phyloP scores from a whole-genome alignment of 2,329 filamentous ascomycete genomes.

The Annulohypoxylon truncatum region DNA sequence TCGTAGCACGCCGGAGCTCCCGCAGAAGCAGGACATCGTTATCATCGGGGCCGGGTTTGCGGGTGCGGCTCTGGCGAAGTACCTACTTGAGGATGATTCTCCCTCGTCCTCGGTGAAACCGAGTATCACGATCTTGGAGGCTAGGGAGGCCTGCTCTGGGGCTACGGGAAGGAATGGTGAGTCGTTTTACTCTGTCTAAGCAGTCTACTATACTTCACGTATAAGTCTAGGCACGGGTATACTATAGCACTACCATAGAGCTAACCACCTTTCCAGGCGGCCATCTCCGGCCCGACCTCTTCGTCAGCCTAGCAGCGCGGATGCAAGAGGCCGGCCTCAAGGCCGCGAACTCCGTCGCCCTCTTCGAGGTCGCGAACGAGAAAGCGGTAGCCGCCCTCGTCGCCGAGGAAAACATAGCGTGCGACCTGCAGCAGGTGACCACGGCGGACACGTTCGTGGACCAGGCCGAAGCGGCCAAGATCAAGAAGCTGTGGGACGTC shows the following conservation, averaged over 20 bases:
- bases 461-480: slow-evolving; percentile 44
- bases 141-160: slow-evolving; percentile 48
- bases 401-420: slow-evolving; percentile 50
- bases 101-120: slow-evolving; percentile 32
- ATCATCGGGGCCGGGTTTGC: slow-evolving; percentile 67
- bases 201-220: not conserved
- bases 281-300: slow-evolving; percentile 43
- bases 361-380: slow-evolving; percentile 48
- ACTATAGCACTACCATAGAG: no score
- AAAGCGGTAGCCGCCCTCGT: slow-evolving; percentile 47
- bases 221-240: no score
- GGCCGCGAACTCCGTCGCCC: slow-evolving; percentile 46
- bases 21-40: slow-evolving; percentile 61
- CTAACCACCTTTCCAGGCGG: slow-evolving; percentile 38
- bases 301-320: slow-evolving; percentile 37
- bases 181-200: not conserved
- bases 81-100: slow-evolving; percentile 53
- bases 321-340: slow-evolving; percentile 42
- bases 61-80: slow-evolving; percentile 61
- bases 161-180: slow-evolving; percentile 46
- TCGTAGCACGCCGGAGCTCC: slow-evolving; percentile 61
- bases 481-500: slow-evolving; percentile 47
- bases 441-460: slow-evolving; percentile 48
- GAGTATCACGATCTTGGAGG: slow-evolving; percentile 46
- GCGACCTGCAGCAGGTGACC: slow-evolving; percentile 47